phyloP scores from a whole-genome alignment of 2,329 filamentous ascomycete genomes.

The Diaporthe ampelina region DNA sequence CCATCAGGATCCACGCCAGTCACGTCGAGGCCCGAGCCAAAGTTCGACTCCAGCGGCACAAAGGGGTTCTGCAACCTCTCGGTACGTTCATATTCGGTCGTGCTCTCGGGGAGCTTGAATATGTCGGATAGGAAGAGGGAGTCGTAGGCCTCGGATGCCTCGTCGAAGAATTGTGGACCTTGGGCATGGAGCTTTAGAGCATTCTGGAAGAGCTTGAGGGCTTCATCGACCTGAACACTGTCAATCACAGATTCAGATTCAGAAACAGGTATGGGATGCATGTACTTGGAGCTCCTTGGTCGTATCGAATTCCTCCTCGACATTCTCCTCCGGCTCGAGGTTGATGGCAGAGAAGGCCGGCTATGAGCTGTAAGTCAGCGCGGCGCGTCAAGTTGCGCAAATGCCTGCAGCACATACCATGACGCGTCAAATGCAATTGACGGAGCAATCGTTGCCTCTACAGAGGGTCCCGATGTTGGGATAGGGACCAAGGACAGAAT shows the following conservation, averaged over 20 bases:
- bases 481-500: background rate
- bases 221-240: conserved; percentile 83
- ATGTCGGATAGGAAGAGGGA: conserved; percentile 92
- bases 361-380: conserved; percentile 51
- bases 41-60: conserved; percentile 61
- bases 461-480: background rate
- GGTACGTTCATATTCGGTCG: conserved; percentile 85
- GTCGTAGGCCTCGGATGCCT: conserved; percentile 85
- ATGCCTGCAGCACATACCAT: conserved; percentile 19
- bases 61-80: conserved; percentile 68
- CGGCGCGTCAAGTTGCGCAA: conserved; percentile 21
- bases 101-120: conserved; percentile 90
- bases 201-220: conserved; percentile 92
- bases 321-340: conserved; percentile 90
- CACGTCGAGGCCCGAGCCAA: conserved; percentile 66
- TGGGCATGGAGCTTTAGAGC: conserved; percentile 93
- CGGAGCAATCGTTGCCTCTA: background rate
- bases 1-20: conserved; percentile 77
- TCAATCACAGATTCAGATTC: conserved; percentile 6
- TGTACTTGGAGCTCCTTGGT: conserved; percentile 88
- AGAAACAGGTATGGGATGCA: background rate
- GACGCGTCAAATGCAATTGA: conserved; percentile 1
- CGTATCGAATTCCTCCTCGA: conserved; percentile 93
- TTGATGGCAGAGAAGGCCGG: conserved; percentile 89
- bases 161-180: conserved; percentile 80